These are phyloP conservation scores for Cercophora samala DNA, from an alignment of 495 filamentous ascomycete species.

Conservation along the genomic window DNA sequence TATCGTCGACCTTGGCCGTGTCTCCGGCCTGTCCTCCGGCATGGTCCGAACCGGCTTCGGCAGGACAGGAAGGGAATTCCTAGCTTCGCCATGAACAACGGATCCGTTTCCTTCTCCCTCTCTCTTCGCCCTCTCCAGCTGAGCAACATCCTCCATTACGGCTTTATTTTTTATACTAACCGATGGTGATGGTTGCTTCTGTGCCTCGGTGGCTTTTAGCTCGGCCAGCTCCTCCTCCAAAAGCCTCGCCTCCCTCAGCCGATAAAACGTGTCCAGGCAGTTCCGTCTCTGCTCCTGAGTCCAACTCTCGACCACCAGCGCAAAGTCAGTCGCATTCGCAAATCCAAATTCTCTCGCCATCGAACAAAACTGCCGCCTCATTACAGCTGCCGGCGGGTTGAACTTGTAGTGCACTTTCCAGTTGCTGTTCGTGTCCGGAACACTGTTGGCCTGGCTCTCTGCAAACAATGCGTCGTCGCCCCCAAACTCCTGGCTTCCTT, in stretches of 20 bases:
- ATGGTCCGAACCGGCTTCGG: conserved; percentile 12
- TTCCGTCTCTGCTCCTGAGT: conserved; percentile 79
- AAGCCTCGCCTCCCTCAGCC: conserved; percentile 40
- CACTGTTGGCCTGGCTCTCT: conserved; percentile 27
- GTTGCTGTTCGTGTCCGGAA: conserved; percentile 17
- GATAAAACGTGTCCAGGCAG: conserved; percentile 81
- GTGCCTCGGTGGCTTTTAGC: conserved; percentile 19
- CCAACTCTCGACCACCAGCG: conserved; percentile 89
- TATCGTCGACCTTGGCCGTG: conserved; percentile 17
- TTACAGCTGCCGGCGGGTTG: conserved; percentile 70
- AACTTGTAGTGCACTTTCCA: conserved; percentile 59
- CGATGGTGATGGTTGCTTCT: neutral
- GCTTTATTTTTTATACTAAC: neutral
- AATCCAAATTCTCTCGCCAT: conserved; percentile 84
- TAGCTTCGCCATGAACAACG: conserved; percentile 13
- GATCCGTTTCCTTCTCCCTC: conserved; percentile 7
- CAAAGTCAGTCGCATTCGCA: conserved; percentile 76
- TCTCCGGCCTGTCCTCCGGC: conserved; percentile 11
- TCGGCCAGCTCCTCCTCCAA: conserved; percentile 23
- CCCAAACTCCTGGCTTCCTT: conserved; percentile 35
- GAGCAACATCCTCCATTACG: neutral
- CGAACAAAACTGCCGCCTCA: conserved; percentile 79
- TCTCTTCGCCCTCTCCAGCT: conserved; percentile 8
- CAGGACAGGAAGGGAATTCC: neutral
- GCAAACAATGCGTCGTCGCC: conserved; percentile 34